Evolutionary conservation across 441 rosid genomes (phyloP).

Genomic region (Erysimum cheiri): DNA sequence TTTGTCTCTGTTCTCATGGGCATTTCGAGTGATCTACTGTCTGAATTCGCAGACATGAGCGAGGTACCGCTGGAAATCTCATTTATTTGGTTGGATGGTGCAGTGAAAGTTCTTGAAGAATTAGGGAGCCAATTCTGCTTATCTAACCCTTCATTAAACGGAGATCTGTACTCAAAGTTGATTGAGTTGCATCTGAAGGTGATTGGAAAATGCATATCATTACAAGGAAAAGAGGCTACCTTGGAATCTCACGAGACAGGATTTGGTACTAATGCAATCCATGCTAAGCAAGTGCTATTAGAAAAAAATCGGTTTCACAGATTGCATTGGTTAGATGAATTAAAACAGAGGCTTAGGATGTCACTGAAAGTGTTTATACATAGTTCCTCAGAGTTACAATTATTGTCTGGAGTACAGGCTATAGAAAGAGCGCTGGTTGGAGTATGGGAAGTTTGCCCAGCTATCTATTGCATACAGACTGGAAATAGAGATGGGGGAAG

Average conservation of each 20-base stretch:
- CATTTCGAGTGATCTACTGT: slow-evolving; percentile 63
- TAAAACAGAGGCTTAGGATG: slow-evolving; percentile 72
- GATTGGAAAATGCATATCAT: slow-evolving; percentile 80
- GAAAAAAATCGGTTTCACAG: slow-evolving; percentile 50
- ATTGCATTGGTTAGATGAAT: slow-evolving; percentile 59
- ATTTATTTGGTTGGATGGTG: slow-evolving; percentile 86
- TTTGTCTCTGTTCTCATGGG: slow-evolving; percentile 55
- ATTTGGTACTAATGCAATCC: slow-evolving; percentile 60
- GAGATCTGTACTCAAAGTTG: slow-evolving; percentile 60
- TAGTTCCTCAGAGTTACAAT: slow-evolving; percentile 66
- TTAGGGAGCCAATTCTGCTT: slow-evolving; percentile 64
- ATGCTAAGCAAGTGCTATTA: slow-evolving; percentile 43
- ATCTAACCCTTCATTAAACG: slow-evolving; percentile 52
- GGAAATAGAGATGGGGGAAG: slow-evolving; percentile 68
- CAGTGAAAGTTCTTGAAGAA: slow-evolving; percentile 78
- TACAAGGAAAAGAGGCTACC: slow-evolving; percentile 82
- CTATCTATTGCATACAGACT: slow-evolving; percentile 57
- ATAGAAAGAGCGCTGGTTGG: slow-evolving; percentile 86
- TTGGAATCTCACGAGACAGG: slow-evolving; percentile 76
- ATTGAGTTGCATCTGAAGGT: slow-evolving; percentile 75
- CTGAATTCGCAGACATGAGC: slow-evolving; percentile 56
- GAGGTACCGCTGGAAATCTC: slow-evolving; percentile 58
- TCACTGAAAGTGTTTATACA: slow-evolving; percentile 68
- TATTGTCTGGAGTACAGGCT: slow-evolving; percentile 73
- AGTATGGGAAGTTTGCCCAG: slow-evolving; percentile 55